Evolutionary conservation across 1,284 basidiomycete species (phyloP), one percentile per base, ranked within the genome.

Genomic region (Rhodotorula sp.): DNA sequence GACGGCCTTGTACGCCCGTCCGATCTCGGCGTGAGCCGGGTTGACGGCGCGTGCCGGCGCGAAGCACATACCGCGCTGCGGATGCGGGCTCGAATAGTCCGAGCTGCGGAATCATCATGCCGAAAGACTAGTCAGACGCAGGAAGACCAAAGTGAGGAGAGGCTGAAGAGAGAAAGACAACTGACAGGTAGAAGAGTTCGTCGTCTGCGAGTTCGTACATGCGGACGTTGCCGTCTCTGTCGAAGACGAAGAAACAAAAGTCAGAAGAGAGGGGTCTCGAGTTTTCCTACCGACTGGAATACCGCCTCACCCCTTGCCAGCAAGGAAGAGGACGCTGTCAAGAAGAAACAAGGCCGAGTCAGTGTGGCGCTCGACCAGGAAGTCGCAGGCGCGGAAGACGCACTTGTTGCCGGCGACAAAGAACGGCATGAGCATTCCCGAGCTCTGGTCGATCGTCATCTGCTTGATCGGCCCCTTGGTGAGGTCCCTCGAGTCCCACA

Each of bases 341-440:
- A 21, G 3, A 23, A 5, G 31, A 54, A 47, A 26, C n/a, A 3
- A 6, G 10, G 52, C 54, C 57, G 60, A 12, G 8, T 18, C 31
- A 10, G 19, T 2, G 2, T 14, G 38, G 8, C 38, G 10, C 43
- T 1, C 2, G 28, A 55, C 54, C 38, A 26, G 4, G 26, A 28
- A 12, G 5, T 28, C 4, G 5, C 26, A 26, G 8, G 26, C 23
- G 49, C 23, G 1, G 31, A 5, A 34, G 18, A 38, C 73, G 19
- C 31, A 72, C 73, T 92, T 90, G 82, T 95, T 97, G 77, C 85
- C 85, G 69, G 97, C 94, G 60, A 87, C 89, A 88, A 92, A 99
- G 87, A 95, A 97, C 1, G 95, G 95, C 93, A 98, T 97, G 64
- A 97, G 82, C 54, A 97, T 92, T 62, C 95, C 95, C 34, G 92